phyloP scores from a whole-genome alignment of 2,329 filamentous ascomycete genomes.

The Colletotrichum orchidophilum region DNA sequence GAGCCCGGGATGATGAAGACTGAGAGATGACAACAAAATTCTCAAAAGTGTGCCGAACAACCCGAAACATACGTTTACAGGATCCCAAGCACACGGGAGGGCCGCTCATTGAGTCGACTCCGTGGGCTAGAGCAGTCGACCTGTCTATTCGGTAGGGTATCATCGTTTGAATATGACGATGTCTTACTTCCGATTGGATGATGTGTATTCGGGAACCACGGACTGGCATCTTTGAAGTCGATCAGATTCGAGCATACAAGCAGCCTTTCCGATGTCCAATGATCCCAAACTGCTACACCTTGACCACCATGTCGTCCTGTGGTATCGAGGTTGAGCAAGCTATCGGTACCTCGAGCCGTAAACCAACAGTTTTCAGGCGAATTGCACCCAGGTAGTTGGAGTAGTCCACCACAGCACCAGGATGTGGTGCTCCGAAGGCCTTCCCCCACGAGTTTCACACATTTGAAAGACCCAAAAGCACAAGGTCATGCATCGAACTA shows the following conservation, averaged over 20 bases:
- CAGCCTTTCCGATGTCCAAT: neutral
- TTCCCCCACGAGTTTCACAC: neutral
- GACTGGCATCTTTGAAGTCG: neutral
- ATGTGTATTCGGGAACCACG: neutral
- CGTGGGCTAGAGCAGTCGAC: neutral
- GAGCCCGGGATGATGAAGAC: too few relatives aligned
- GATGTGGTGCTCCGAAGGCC: neutral
- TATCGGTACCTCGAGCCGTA: neutral
- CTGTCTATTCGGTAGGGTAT: neutral
- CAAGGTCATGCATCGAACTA: neutral
- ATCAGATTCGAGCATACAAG: neutral
- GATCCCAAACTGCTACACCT: neutral
- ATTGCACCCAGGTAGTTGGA: neutral
- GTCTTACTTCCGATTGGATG: neutral
- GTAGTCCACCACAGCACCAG: neutral
- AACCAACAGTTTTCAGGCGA: neutral
- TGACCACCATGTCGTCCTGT: neutral
- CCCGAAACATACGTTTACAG: neutral
- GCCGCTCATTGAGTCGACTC: neutral
- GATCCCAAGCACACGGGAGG: neutral
- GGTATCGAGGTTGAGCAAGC: neutral
- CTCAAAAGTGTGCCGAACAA: neutral
- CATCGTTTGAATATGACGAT: neutral
- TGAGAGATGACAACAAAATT: neutral
- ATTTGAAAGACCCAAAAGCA: neutral